These are phyloP conservation scores for Hirschioporus abietinus DNA, from an alignment of 768 basidiomycete genomes.

Conservation along the genomic window DNA sequence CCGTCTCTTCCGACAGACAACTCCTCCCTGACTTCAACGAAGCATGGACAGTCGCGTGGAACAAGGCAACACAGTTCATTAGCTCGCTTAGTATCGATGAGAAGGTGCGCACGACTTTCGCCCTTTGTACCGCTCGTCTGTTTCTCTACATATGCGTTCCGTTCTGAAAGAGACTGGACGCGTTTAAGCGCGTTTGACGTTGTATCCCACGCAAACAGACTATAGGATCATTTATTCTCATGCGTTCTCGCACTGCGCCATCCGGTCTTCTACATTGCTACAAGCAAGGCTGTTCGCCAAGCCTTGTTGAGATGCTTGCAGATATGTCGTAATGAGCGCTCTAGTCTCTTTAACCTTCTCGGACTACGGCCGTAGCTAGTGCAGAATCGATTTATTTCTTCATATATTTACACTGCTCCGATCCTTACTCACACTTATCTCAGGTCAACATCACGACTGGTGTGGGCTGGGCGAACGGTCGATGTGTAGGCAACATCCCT, in stretches of 20 bases:
- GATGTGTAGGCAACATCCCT: constrained; percentile 66
- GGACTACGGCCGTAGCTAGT: no score
- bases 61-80: constrained; percentile 53
- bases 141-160: neutral
- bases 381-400: constrained; percentile 8
- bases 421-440: constrained; percentile 32
- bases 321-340: no score
- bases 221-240: no score
- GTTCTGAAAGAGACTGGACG: neutral
- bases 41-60: constrained; percentile 55
- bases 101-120: constrained; percentile 8
- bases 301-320: no score
- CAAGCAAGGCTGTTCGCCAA: no score
- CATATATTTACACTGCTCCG: constrained; percentile 28
- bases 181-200: constrained; percentile 2
- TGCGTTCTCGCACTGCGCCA: no score
- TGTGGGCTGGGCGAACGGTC: constrained; percentile 58
- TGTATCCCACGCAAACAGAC: constrained; percentile 17
- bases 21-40: constrained; percentile 41
- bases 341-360: no score
- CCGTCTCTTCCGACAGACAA: constrained; percentile 34
- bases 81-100: constrained; percentile 16
- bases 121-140: neutral
- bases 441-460: constrained; percentile 60
- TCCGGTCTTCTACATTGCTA: no score